Base-by-base conservation (phyloP, 495 filamentous ascomycete genomes). In the Choiromyces venosus region DNA sequence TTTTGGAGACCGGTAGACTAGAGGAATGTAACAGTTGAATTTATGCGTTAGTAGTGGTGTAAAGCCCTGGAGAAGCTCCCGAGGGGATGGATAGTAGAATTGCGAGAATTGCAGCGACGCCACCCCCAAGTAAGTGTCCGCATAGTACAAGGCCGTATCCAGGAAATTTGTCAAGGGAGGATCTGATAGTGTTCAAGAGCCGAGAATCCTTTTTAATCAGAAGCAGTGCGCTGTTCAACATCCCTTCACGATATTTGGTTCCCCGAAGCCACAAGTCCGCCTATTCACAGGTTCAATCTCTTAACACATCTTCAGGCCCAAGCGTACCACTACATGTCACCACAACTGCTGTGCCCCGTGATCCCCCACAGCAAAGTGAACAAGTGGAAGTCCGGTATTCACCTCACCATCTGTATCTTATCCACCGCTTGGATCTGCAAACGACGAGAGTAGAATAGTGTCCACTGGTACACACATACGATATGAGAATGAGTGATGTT, bases 261-360 rank as follows among this genome's bases (percentile, higher is more conserved):
- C 89, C 89, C 69, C 88, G 86, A 87, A 89, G 91, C 40, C 84
- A 76, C 0, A 93, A 85, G 68, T 89, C 87, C 75, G 92, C 90
- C 71, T 91, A 93, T 71, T 92, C 91, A 79, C 91, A 93, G 44
- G 89, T 90, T 87, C 92, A 88, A 74, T 93, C 91, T 19, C 90
- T 90, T n/a, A 93, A 85, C 18, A 92, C 87, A 76, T 93, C 91
- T 78, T 92, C 90, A 74, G 92, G 92, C 0, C 90, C 91, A 68
- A 92, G 85, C 0, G 91, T 93, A 0, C 91, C 91, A 12, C 91
- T 85, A 37, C 91, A 89, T 9, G 89, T 89, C 8, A 93, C 84
- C 0, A 92, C 90, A 12, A 93, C 86, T 0, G 90, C 90, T 79
- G 88, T 89, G 90, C 91, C 65, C 90, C 89, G 78, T 92, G 90